Evolutionary conservation across 2,329 filamentous ascomycete species (phyloP), one percentile per base, ranked within the genome.

Genomic region (Fusarium setosum): DNA sequence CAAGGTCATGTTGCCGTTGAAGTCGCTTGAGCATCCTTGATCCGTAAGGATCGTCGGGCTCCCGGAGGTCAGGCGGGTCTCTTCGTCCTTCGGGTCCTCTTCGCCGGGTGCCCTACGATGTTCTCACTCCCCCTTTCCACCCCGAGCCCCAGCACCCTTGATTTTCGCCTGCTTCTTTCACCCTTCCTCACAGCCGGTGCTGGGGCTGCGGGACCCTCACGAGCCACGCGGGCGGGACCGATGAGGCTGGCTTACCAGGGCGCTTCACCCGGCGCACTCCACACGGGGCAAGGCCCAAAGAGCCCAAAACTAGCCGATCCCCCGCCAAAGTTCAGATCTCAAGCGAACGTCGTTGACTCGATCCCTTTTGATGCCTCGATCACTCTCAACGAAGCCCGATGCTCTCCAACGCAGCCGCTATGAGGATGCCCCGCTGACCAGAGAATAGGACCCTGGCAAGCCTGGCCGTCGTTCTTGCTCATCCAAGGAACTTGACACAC

Each of bases 311-410:
- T 18, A 51, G 35, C 64, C 60, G 64, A 72, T 72, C 65, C 63
- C 69, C 61, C 64, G 65, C 63, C 62, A 41, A 70, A 66, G 26
- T 61, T 67, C 42, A 72, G 70, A 72, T 72, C 70, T 56, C 24
- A 32, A 71, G 57, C 56, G 45, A 50, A 48, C 29, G 41, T 72
- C 68, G 53, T 69, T 72, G 61, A 72, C 60, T 59, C 59, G 48
- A 61, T 65, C 34, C 47, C 26, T 26, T 56, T 59, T 38, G 45
- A 49, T 65, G 35, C 57, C 54, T 64, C 59, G 60, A 65, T 65
- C 53, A 35, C 67, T 21, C 56, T 57, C 40, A 67, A 51, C 42
- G 35, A 37, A 21, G 55, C 45, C 55, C 67, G 50, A 70, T 59
- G 55, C 41, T 50, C 63, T 59, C 50, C 17, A 38, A 37, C 37